Conservation (phyloP, 83 land plant species). For the Picea abies region DNA sequence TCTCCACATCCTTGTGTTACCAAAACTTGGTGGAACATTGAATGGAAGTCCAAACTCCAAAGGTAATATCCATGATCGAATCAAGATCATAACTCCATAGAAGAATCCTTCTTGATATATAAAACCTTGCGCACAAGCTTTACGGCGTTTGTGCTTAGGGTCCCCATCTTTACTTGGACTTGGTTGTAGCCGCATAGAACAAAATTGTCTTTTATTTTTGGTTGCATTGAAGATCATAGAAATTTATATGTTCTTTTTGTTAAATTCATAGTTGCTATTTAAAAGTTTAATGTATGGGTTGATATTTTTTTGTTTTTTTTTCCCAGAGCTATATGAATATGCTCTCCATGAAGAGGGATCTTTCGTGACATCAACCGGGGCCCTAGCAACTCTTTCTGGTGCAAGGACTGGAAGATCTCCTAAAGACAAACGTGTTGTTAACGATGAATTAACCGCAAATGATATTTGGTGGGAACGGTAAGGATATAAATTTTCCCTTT, state of each 20-base stretch:
- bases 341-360: conserved; percentile 28
- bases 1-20: not conserved
- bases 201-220: not conserved
- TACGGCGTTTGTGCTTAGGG: not conserved
- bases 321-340: conserved; percentile 30
- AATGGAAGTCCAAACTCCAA: too few relatives aligned
- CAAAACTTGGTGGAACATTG: not conserved
- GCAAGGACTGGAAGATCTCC: conserved; percentile 34
- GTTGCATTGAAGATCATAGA: not conserved
- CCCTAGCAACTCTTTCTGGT: conserved; percentile 30
- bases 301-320: not conserved
- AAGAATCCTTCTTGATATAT: too few relatives aligned
- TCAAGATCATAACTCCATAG: too few relatives aligned
- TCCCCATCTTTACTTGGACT: not conserved
- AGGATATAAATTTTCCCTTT: conserved; percentile 4
- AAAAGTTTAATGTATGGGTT: not conserved
- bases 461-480: conserved; percentile 33
- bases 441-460: conserved; percentile 10
- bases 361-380: conserved; percentile 28
- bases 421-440: conserved; percentile 31
- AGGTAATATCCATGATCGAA: too few relatives aligned
- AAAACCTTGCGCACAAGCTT: not conserved
- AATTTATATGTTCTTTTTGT: not conserved
- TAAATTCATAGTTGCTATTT: not conserved
- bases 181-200: not conserved